Percentiles rank a stretch among this genome's conserved stretches.
Evolutionary conservation across 1,284 basidiomycete species (phyloP).

Genomic region (Apiotrichum sp.): DNA sequence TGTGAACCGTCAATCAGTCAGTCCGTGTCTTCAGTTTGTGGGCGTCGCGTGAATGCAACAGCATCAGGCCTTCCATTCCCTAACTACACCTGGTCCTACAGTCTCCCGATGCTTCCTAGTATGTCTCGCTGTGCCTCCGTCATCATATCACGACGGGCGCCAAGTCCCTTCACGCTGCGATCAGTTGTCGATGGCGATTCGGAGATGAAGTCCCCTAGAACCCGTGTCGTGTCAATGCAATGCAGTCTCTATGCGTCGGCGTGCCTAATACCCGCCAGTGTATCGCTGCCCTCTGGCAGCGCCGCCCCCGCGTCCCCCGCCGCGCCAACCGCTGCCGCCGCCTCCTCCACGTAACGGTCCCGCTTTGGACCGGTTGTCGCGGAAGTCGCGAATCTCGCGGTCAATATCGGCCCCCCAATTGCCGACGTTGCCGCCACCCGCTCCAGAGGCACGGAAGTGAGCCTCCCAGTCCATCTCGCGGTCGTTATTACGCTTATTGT

Average conservation of each 20-base stretch:
- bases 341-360: neutral
- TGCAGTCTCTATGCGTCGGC: neutral
- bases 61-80: too few species aligned
- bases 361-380: neutral
- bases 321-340: neutral
- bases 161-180: too few species aligned
- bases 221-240: neutral
- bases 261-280: constrained; percentile 19
- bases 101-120: too few species aligned
- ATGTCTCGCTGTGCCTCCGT: too few species aligned
- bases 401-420: constrained; percentile 21
- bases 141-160: too few species aligned
- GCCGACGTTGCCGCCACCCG: constrained; percentile 19
- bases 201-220: too few species aligned
- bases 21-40: too few species aligned
- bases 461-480: constrained; percentile 10
- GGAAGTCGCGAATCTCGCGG: constrained; percentile 6
- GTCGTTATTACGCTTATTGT: neutral
- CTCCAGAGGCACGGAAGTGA: constrained; percentile 16
- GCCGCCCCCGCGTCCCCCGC: neutral
- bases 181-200: too few species aligned
- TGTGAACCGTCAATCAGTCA: too few species aligned
- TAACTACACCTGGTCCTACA: too few species aligned
- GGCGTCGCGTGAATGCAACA: too few species aligned
- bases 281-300: constrained; percentile 19